These are phyloP conservation scores for Fennellomyces sp. DNA, from an alignment of 371 early-diverging fungal genomes.

Conservation along the genomic window DNA sequence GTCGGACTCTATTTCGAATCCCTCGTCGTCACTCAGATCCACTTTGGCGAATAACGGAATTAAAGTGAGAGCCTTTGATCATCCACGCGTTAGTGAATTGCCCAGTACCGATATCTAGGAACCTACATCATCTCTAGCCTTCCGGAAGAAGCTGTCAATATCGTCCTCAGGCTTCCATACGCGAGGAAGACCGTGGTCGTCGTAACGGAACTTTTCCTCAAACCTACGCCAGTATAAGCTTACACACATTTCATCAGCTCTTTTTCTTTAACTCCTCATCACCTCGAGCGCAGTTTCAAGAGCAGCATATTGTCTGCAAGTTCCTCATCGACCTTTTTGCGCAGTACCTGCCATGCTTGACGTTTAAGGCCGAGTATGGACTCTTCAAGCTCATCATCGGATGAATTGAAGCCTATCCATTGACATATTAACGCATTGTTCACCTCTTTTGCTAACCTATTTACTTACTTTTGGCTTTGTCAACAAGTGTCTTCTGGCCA, in stretches of 20 bases:
- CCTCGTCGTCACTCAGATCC: constrained; percentile 43
- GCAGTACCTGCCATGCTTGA: constrained; percentile 76
- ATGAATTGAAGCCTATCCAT: constrained; percentile 60
- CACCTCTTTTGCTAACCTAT: not conserved
- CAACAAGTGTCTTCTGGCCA: constrained; percentile 35
- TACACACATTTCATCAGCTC: not conserved
- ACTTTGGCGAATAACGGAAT: constrained; percentile 70
- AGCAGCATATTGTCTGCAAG: constrained; percentile 79
- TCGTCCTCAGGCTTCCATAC: constrained; percentile 96
- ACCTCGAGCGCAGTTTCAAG: constrained; percentile 70
- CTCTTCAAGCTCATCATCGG: constrained; percentile 51
- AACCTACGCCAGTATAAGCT: constrained; percentile 47
- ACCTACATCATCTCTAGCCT: constrained; percentile 67
- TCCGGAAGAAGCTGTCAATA: constrained; percentile 84
- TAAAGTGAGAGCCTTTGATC: constrained; percentile 54
- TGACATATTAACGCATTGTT: not conserved
- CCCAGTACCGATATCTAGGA: too few species aligned
- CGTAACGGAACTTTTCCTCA: constrained; percentile 93
- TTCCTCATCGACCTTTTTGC: constrained; percentile 80
- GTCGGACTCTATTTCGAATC: constrained; percentile 41
- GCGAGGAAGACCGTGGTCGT: constrained; percentile 88
- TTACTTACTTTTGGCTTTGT: constrained; percentile 43
- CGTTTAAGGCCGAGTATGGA: constrained; percentile 55
- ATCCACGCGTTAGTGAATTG: not conserved
- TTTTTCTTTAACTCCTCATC: not conserved